Percentiles rank a stretch among this genome's conserved stretches.
Evolutionary conservation across 345 rosid species (phyloP).

Genomic region (Tarenaya hassleriana): DNA sequence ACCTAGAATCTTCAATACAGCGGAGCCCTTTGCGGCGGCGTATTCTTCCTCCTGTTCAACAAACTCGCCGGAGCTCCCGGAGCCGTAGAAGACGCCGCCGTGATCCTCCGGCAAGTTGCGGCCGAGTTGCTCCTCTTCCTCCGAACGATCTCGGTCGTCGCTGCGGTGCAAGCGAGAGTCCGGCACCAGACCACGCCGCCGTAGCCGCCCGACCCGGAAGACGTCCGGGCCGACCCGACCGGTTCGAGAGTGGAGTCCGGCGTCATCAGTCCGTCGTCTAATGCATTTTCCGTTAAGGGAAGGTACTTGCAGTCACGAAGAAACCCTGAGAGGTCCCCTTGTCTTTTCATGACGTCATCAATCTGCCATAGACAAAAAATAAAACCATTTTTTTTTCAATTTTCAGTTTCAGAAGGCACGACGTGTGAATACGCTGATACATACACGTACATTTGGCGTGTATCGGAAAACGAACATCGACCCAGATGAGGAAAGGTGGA

Average conservation of each 20-base stretch:
- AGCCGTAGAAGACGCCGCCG: slow-evolving; percentile 28
- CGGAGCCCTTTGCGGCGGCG: slow-evolving; percentile 81
- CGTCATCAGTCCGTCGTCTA: slow-evolving; percentile 43
- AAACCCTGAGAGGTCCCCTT: slow-evolving; percentile 56
- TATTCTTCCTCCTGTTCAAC: slow-evolving; percentile 66
- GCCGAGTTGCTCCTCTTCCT: slow-evolving; percentile 76
- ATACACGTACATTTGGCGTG: slow-evolving; percentile 9
- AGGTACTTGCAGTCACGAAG: slow-evolving; percentile 59
- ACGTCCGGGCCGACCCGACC: slow-evolving; percentile 43
- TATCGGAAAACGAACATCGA: slow-evolving; percentile 2
- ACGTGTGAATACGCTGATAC: slow-evolving; percentile 14
- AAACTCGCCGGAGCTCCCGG: slow-evolving; percentile 42
- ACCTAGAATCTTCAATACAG: slow-evolving; percentile 38
- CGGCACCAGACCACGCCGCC: slow-evolving; percentile 35
- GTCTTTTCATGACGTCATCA: slow-evolving; percentile 42
- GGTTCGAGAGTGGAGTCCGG: slow-evolving; percentile 66
- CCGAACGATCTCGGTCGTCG: slow-evolving; percentile 59
- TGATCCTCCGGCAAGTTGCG: slow-evolving; percentile 37
- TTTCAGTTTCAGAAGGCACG: neutral
- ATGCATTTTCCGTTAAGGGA: slow-evolving; percentile 48
- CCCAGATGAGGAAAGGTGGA: slow-evolving; percentile 1
- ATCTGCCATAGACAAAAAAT: slow-evolving; percentile 33
- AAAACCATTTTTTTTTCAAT: slow-evolving; percentile 5
- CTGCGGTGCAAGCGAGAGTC: slow-evolving; percentile 47
- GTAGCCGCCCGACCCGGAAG: slow-evolving; percentile 50